Evolutionary conservation across 805 yeast species (phyloP).

Genomic region (Candida xyloterini): DNA sequence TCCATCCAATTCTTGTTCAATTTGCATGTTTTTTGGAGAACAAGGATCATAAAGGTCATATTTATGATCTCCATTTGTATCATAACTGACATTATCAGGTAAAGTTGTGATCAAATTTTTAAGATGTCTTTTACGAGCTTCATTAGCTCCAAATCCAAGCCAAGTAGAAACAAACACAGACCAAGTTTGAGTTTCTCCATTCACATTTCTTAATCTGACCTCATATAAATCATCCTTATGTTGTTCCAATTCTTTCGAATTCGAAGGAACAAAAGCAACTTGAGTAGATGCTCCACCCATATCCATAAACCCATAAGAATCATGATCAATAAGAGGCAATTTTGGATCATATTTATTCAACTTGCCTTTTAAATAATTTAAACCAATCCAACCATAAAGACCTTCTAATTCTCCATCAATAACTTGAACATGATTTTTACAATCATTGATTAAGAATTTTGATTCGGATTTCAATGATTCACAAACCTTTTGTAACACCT

Average conservation of each 20-base stretch:
- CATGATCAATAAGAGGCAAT: slow-evolving; percentile 24
- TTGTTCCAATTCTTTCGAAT: slow-evolving; percentile 50
- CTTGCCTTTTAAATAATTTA: slow-evolving; percentile 77
- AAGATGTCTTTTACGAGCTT: slow-evolving; percentile 76
- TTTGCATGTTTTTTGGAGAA: slow-evolving; percentile 59
- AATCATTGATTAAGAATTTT: slow-evolving; percentile 53
- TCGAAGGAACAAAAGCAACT: slow-evolving; percentile 84
- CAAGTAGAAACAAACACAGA: slow-evolving; percentile 90
- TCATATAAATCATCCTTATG: slow-evolving; percentile 73
- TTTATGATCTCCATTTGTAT: slow-evolving; percentile 45
- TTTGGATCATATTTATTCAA: slow-evolving; percentile 44
- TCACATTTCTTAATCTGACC: slow-evolving; percentile 60
- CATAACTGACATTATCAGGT: slow-evolving; percentile 44
- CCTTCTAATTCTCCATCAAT: slow-evolving; percentile 97
- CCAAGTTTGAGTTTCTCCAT: slow-evolving; percentile 76
- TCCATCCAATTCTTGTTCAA: slow-evolving; percentile 46
- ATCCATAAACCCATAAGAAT: slow-evolving; percentile 89
- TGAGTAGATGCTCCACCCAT: slow-evolving; percentile 99
- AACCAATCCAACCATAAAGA: slow-evolving; percentile 89
- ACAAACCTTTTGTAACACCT: slow-evolving; percentile 63
- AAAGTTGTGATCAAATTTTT: slow-evolving; percentile 47
- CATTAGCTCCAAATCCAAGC: slow-evolving; percentile 97
- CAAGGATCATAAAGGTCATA: slow-evolving; percentile 70
- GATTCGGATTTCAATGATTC: slow-evolving; percentile 49
- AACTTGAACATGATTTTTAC: slow-evolving; percentile 71